Percentiles rank a stretch among this genome's conserved stretches.
phyloP scores from a whole-genome alignment of 805 yeast genomes.

The Candida maris region DNA sequence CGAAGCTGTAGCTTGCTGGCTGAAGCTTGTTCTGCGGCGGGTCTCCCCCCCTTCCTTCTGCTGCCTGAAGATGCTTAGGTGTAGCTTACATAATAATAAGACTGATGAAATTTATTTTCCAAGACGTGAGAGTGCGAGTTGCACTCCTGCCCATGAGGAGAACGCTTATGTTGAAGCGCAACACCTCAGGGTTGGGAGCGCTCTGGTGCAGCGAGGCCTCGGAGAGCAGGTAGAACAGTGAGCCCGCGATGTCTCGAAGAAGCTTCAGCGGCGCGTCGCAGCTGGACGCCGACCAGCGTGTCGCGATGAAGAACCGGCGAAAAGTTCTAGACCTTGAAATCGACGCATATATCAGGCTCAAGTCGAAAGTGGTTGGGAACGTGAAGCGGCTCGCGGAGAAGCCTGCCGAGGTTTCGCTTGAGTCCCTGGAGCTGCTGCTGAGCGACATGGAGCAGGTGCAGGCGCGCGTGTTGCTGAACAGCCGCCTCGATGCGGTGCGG shows the following conservation, averaged over 20 bases:
- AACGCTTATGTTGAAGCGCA: too few relatives aligned
- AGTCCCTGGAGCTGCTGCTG: constrained; percentile 18
- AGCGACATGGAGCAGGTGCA: constrained; percentile 16
- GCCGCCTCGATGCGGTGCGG: constrained; percentile 20
- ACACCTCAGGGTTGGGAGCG: too few relatives aligned
- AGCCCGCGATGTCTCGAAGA: too few relatives aligned
- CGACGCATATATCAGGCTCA: constrained; percentile 22
- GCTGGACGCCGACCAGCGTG: constrained; percentile 14
- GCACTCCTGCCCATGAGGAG: too few relatives aligned
- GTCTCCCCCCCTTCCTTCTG: too few relatives aligned
- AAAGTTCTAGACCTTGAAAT: constrained; percentile 29
- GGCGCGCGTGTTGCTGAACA: constrained; percentile 16
- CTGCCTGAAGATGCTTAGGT: too few relatives aligned
- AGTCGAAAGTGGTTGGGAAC: constrained; percentile 16
- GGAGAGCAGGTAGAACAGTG: too few relatives aligned
- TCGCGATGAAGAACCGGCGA: constrained; percentile 28
- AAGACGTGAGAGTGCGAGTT: background rate
- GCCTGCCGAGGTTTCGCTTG: constrained; percentile 11
- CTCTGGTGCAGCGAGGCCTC: too few relatives aligned
- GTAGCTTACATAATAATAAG: too few relatives aligned
- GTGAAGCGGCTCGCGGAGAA: constrained; percentile 16
- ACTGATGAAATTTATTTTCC: too few relatives aligned
- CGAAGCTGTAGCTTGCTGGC: too few relatives aligned
- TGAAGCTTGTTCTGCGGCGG: too few relatives aligned
- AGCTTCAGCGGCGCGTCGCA: background rate